phyloP scores from a whole-genome alignment of 2,329 filamentous ascomycete genomes.

The Neofusicoccum ribis region DNA sequence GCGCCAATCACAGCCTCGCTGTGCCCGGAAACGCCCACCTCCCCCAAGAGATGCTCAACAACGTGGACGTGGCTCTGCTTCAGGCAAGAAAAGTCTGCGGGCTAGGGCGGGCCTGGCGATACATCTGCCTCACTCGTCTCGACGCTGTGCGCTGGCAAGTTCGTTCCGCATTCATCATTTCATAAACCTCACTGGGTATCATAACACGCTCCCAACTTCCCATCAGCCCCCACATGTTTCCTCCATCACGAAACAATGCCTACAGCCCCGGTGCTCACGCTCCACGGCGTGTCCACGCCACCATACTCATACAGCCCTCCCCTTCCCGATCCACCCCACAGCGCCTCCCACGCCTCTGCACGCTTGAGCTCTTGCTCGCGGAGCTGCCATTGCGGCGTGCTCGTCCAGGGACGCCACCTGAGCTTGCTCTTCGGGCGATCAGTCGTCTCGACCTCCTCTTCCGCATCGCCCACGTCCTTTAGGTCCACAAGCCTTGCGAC shows the following conservation, averaged over 20 bases:
- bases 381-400: slow-evolving; percentile 21
- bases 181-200: slow-evolving; percentile 11
- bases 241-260: neutral
- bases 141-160: too few species aligned
- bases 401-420: slow-evolving; percentile 19
- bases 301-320: neutral
- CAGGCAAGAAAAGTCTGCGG: too few species aligned
- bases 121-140: too few species aligned
- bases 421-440: slow-evolving; percentile 1
- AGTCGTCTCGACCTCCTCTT: neutral
- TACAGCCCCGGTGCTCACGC: slow-evolving; percentile 10
- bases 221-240: too few species aligned
- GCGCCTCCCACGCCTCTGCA: slow-evolving; percentile 17
- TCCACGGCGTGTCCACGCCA: slow-evolving; percentile 7
- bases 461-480: neutral
- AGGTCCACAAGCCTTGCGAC: slow-evolving; percentile 7
- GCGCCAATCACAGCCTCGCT: neutral
- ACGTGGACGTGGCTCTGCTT: too few species aligned
- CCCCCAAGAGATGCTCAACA: too few species aligned
- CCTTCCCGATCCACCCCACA: neutral
- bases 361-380: slow-evolving; percentile 16
- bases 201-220: neutral
- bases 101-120: too few species aligned
- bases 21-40: too few species aligned
- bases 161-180: neutral